A percentile compares a stretch with the other conserved stretches of the same genome.
These are phyloP conservation scores for Cephalotrichum gorgonifer DNA, from an alignment of 2,329 filamentous ascomycete species.

Conservation along the genomic window DNA sequence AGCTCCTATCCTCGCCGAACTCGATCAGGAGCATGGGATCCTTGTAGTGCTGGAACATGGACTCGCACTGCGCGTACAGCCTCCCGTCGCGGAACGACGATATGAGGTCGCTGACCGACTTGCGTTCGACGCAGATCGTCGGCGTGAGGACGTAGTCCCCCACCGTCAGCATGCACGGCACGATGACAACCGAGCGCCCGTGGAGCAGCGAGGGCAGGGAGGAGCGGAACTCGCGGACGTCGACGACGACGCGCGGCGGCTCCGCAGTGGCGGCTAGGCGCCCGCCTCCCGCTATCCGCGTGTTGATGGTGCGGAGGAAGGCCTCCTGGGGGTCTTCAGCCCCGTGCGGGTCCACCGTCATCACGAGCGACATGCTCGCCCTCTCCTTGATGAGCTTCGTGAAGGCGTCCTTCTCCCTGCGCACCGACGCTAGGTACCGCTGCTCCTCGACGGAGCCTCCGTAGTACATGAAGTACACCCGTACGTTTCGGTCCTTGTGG, in stretches of 20 bases:
- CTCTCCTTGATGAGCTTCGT: constrained; percentile 91
- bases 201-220: constrained; percentile 86
- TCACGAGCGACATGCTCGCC: constrained; percentile 80
- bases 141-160: constrained; percentile 93
- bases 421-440: constrained; percentile 76
- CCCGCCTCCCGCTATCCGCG: constrained; percentile 88
- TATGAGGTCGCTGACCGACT: constrained; percentile 85
- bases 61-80: constrained; percentile 83
- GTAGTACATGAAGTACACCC: constrained; percentile 96
- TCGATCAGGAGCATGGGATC: constrained; percentile 88
- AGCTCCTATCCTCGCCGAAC: constrained; percentile 94
- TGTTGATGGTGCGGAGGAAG: constrained; percentile 92
- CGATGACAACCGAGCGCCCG: constrained; percentile 75
- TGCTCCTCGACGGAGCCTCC: constrained; percentile 92
- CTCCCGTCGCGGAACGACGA: constrained; percentile 85
- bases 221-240: constrained; percentile 92
- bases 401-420: constrained; percentile 95
- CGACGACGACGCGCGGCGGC: constrained; percentile 84
- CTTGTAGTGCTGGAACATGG: constrained; percentile 91
- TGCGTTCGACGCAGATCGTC: constrained; percentile 86
- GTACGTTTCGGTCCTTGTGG: constrained; percentile 77
- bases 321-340: constrained; percentile 73
- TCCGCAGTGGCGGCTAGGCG: constrained; percentile 72
- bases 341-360: constrained; percentile 61
- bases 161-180: constrained; percentile 92